phyloP scores from a whole-genome alignment of 768 basidiomycete genomes.

The Tubosaeta sp. region DNA sequence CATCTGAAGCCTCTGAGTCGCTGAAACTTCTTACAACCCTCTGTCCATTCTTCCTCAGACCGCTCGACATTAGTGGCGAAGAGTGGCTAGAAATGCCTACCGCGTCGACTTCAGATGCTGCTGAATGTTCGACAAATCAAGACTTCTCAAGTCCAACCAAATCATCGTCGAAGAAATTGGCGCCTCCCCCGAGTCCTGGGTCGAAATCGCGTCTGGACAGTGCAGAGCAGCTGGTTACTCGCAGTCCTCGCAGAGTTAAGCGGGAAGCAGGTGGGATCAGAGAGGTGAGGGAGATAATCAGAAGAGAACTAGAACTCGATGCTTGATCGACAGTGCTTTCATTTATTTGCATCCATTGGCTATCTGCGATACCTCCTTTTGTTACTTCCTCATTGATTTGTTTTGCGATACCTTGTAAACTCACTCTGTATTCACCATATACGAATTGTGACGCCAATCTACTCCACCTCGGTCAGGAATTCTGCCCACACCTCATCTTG shows the following conservation, averaged over 20 bases:
- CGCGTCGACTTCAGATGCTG: slow-evolving; percentile 13
- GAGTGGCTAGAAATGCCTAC: slow-evolving; percentile 49
- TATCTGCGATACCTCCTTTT: slow-evolving; percentile 18
- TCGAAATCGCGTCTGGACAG: slow-evolving; percentile 53
- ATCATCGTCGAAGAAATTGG: slow-evolving; percentile 14
- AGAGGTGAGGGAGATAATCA: slow-evolving; percentile 77
- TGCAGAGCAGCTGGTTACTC: slow-evolving; percentile 53
- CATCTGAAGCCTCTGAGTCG: slow-evolving; percentile 74
- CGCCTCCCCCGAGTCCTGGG: slow-evolving; percentile 37
- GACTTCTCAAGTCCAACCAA: slow-evolving; percentile 38
- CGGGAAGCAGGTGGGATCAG: slow-evolving; percentile 69
- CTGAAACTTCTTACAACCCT: slow-evolving; percentile 58
- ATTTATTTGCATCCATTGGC: slow-evolving; percentile 19
- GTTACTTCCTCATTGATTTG: slow-evolving; percentile 16
- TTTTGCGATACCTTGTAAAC: slow-evolving; percentile 17
- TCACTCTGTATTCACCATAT: neutral
- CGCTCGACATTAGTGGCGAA: slow-evolving; percentile 54
- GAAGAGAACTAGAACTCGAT: slow-evolving; percentile 69
- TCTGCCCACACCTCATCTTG: slow-evolving; percentile 45
- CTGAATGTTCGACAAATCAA: slow-evolving; percentile 7
- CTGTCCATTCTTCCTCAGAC: slow-evolving; percentile 78
- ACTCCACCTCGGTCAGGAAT: slow-evolving; percentile 18
- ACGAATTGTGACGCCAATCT: neutral
- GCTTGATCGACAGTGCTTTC: slow-evolving; percentile 39
- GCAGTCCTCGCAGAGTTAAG: slow-evolving; percentile 72